These are phyloP conservation scores for Herpetospermum pedunculosum DNA, from an alignment of 306 rosid species.

Conservation along the genomic window DNA sequence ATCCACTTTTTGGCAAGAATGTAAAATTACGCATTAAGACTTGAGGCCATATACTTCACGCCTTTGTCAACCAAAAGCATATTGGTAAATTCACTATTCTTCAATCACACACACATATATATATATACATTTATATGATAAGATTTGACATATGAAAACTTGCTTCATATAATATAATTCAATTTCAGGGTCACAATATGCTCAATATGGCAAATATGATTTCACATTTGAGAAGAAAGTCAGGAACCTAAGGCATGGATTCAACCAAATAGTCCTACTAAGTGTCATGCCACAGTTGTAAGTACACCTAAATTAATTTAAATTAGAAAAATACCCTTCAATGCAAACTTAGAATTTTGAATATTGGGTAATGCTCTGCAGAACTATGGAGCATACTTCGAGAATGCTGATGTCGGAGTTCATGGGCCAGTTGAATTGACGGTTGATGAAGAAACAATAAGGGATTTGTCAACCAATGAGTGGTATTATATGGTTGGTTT, in stretches of 20 bases:
- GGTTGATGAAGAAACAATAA: slow-evolving; percentile 32
- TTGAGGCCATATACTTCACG: no score
- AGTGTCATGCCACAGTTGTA: slow-evolving; percentile 22
- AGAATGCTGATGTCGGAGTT: slow-evolving; percentile 24
- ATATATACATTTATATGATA: no score
- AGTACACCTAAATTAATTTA: neutral
- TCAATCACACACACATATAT: no score
- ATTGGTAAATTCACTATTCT: no score
- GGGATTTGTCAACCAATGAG: slow-evolving; percentile 26
- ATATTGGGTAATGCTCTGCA: neutral
- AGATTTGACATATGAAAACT: neutral
- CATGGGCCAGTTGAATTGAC: slow-evolving; percentile 31
- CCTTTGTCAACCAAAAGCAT: no score
- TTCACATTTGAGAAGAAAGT: slow-evolving; percentile 16
- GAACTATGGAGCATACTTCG: slow-evolving; percentile 36
- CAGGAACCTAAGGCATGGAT: slow-evolving; percentile 12
- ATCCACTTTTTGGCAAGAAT: slow-evolving; percentile 44
- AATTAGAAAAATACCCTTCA: no score
- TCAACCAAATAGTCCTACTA: slow-evolving; percentile 14
- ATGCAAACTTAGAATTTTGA: neutral
- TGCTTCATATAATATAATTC: neutral
- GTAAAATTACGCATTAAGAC: no score
- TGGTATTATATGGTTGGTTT: slow-evolving; percentile 41
- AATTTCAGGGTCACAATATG: slow-evolving; percentile 21
- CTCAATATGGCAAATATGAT: slow-evolving; percentile 3